phyloP scores from a whole-genome alignment of 306 rosid genomes.

The Albizia julibrissin region DNA sequence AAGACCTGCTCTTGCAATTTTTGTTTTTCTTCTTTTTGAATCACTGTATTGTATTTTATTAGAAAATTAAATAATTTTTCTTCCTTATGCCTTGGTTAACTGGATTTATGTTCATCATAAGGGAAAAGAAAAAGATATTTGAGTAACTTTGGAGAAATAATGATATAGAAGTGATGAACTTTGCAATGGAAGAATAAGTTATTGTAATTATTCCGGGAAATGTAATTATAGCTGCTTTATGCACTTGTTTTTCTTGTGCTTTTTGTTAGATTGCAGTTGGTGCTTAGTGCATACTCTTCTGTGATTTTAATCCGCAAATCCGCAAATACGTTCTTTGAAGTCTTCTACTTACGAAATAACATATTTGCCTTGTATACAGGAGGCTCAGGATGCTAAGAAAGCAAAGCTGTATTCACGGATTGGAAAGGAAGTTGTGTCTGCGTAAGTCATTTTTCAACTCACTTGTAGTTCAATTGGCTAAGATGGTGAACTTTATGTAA shows the following conservation, averaged over 20 bases:
- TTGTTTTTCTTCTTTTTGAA: background rate
- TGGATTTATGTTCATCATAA: background rate
- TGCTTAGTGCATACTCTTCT: background rate
- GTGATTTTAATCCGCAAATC: background rate
- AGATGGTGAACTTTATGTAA: background rate
- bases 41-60: background rate
- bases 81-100: background rate
- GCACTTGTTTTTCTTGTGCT: background rate
- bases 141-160: background rate
- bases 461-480: background rate
- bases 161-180: background rate
- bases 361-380: conserved; percentile 46
- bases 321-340: conserved; percentile 8
- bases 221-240: background rate
- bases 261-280: conserved; percentile 3
- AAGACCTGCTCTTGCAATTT: background rate
- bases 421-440: conserved; percentile 92
- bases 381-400: conserved; percentile 74
- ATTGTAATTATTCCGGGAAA: background rate
- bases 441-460: conserved; percentile 59
- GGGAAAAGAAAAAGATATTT: background rate
- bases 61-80: background rate
- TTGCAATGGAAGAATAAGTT: background rate
- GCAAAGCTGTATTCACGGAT: conserved; percentile 76
- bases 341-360: conserved; percentile 15